Conservation (phyloP, 129 eudicot genomes). For the Mikania micrantha region DNA sequence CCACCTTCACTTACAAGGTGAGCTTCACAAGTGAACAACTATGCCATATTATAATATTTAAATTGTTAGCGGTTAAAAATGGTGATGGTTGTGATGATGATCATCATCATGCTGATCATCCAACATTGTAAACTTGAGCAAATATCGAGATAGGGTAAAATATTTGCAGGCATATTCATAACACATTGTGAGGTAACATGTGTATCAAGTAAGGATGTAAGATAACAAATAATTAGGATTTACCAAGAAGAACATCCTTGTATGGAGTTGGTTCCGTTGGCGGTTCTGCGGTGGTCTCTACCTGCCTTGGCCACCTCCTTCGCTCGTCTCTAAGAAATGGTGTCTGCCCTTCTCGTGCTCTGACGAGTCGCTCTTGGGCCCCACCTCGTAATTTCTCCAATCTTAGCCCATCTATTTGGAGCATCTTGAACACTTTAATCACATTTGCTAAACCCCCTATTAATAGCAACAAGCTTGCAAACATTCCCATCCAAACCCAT, state of each 20-base stretch:
- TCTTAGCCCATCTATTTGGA: constrained; percentile 53
- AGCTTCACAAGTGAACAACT: too few species aligned
- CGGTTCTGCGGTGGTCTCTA: constrained; percentile 17
- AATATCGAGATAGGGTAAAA: too few species aligned
- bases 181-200: background rate
- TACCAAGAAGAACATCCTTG: constrained; percentile 81
- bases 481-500: constrained; percentile 60
- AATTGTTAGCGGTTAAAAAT: too few species aligned
- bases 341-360: constrained; percentile 54
- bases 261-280: constrained; percentile 48
- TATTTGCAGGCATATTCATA: too few species aligned
- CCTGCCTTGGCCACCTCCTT: constrained; percentile 24
- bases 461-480: constrained; percentile 58
- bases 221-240: constrained; percentile 20
- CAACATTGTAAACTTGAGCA: too few species aligned
- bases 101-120: too few species aligned
- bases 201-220: constrained; percentile 3
- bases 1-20: too few species aligned
- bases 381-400: constrained; percentile 91
- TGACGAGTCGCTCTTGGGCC: constrained; percentile 67
- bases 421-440: constrained; percentile 95
- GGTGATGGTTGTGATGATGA: too few species aligned
- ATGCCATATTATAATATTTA: too few species aligned
- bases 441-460: constrained; percentile 78
- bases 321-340: constrained; percentile 54